A percentile compares a stretch with the other conserved stretches of the same genome.
Conservation (phyloP, 2,329 filamentous ascomycete species). For the Whalleya microplaca region DNA sequence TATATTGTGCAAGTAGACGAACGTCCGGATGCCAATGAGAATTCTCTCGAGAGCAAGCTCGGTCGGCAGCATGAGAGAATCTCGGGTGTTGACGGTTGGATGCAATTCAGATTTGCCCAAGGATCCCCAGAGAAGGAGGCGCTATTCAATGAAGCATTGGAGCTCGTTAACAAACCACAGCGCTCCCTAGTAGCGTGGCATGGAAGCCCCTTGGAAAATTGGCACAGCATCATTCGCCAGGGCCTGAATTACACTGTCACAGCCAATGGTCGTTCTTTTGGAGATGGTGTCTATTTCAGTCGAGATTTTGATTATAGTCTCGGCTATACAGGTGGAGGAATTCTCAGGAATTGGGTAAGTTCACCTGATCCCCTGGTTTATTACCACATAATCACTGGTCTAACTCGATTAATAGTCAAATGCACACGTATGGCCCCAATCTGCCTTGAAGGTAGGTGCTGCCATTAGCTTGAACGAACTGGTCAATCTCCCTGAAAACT, state of each 20-base stretch:
- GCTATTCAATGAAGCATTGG: slow-evolving; percentile 69
- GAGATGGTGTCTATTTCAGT: slow-evolving; percentile 84
- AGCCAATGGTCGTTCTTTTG: slow-evolving; percentile 69
- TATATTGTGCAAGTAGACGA: slow-evolving; percentile 78
- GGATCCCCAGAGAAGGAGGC: slow-evolving; percentile 87
- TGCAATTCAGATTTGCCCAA: slow-evolving; percentile 87
- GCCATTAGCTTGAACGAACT: slow-evolving; percentile 84
- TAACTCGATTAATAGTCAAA: background rate
- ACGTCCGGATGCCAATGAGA: slow-evolving; percentile 28
- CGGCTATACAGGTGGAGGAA: slow-evolving; percentile 45
- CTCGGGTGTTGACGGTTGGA: slow-evolving; percentile 65
- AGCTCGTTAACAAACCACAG: slow-evolving; percentile 42
- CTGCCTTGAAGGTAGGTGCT: slow-evolving; percentile 58
- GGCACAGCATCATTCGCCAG: slow-evolving; percentile 87
- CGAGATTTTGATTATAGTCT: slow-evolving; percentile 59
- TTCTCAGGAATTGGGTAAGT: background rate
- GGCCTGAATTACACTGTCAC: slow-evolving; percentile 73
- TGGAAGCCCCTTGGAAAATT: slow-evolving; percentile 75
- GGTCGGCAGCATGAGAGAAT: slow-evolving; percentile 54
- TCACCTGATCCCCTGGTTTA: background rate
- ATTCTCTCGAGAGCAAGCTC: slow-evolving; percentile 4
- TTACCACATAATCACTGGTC: background rate
- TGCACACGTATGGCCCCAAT: slow-evolving; percentile 64
- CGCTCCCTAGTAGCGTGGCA: slow-evolving; percentile 84
- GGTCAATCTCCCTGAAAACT: slow-evolving; percentile 71